Conservation (phyloP, 179 eudicot genomes). For the Drosera spatulata region DNA sequence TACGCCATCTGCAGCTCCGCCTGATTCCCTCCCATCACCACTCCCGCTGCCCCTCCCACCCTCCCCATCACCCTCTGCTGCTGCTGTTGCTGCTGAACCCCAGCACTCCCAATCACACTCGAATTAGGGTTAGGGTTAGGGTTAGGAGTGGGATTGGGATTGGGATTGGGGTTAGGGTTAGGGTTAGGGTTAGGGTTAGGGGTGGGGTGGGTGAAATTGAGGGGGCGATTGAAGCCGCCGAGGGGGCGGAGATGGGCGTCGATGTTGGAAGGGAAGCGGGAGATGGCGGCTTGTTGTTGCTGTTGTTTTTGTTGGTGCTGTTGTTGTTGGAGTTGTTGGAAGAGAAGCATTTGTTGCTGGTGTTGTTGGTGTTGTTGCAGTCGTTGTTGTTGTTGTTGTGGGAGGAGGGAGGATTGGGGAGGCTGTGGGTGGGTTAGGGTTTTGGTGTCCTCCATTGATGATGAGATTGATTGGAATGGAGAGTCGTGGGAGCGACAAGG, state of each 20-base stretch:
- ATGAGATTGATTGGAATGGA: no score
- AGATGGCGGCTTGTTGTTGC: conserved; percentile 24
- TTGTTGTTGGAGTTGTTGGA: conserved; percentile 28
- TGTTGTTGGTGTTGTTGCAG: conserved; percentile 16
- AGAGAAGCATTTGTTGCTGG: conserved; percentile 21
- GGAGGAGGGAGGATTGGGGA: no score
- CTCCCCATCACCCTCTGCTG: conserved; percentile 32
- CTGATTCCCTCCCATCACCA: no score
- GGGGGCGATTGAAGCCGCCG: conserved; percentile 16
- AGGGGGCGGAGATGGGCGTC: conserved; percentile 35
- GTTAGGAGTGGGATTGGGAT: conserved; percentile 5
- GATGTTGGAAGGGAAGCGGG: conserved; percentile 40
- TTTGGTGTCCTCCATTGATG: no score
- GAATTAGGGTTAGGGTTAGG: conserved; percentile 21
- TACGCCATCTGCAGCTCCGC: conserved; percentile 76
- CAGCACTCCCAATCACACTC: conserved; percentile 7
- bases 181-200: conserved; percentile 4
- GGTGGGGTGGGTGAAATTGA: conserved; percentile 1
- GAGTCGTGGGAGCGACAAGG: no score
- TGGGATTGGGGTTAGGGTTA: conserved; percentile 10
- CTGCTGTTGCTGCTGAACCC: conserved; percentile 16
- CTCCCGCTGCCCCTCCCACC: no score
- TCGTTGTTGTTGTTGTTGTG: conserved; percentile 16
- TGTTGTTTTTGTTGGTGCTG: conserved; percentile 11
- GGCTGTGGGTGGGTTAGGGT: no score